phyloP scores from a whole-genome alignment of 2,329 filamentous ascomycete species.

The Nemania abortiva region DNA sequence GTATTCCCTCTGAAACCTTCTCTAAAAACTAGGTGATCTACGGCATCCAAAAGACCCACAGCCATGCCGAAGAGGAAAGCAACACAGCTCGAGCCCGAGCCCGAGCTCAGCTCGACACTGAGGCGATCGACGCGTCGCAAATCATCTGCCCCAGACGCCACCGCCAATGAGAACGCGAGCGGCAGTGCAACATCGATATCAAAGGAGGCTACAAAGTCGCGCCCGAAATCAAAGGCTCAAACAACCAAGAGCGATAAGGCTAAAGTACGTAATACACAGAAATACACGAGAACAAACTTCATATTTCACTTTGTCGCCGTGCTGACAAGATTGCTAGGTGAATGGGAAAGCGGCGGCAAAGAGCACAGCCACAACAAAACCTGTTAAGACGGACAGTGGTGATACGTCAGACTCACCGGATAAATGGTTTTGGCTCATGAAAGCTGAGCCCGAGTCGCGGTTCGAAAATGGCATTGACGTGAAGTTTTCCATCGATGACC shows the following conservation, averaged over 20 bases:
- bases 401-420: constrained; percentile 28
- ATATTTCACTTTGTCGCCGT: background rate
- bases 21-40: background rate
- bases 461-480: constrained; percentile 90
- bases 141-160: constrained; percentile 10
- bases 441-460: constrained; percentile 88
- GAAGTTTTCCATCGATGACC: constrained; percentile 93
- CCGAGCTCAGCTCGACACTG: constrained; percentile 7
- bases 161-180: constrained; percentile 12
- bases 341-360: constrained; percentile 19
- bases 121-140: constrained; percentile 41
- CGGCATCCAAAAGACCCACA: background rate
- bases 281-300: background rate
- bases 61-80: constrained; percentile 40
- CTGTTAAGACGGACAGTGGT: constrained; percentile 23
- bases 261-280: constrained; percentile 23
- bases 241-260: constrained; percentile 10
- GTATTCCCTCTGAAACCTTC: background rate
- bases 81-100: constrained; percentile 25
- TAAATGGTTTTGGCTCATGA: constrained; percentile 80
- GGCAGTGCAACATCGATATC: background rate
- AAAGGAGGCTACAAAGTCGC: background rate
- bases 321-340: constrained; percentile 18
- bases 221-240: constrained; percentile 7
- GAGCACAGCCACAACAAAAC: constrained; percentile 16